These are phyloP conservation scores for Crucihimalaya himalaica DNA, from an alignment of 345 rosid genomes.

Conservation along the genomic window DNA sequence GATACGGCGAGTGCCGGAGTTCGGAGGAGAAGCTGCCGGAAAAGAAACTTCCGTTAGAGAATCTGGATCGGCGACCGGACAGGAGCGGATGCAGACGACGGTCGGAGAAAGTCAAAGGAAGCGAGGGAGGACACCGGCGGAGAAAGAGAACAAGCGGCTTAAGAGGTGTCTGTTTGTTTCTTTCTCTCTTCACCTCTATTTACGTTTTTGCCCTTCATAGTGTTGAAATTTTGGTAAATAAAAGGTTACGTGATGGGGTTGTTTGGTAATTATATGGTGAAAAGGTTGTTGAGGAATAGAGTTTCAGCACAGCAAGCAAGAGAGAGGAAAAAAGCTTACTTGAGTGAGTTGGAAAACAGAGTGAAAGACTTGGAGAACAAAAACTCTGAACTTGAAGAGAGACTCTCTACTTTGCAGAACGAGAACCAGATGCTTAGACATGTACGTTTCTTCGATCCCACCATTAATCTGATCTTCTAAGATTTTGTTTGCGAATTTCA, in stretches of 20 bases:
- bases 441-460: too few relatives aligned
- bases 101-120: slow-evolving; percentile 64
- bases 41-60: slow-evolving; percentile 53
- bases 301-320: slow-evolving; percentile 99
- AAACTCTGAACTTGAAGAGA: slow-evolving; percentile 92
- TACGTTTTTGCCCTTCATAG: background rate
- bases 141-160: slow-evolving; percentile 86
- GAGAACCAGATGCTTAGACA: slow-evolving; percentile 92
- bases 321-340: slow-evolving; percentile 94
- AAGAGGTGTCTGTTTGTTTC: slow-evolving; percentile 54
- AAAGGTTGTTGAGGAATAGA: slow-evolving; percentile 97
- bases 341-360: slow-evolving; percentile 74
- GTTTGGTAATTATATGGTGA: slow-evolving; percentile 9
- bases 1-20: slow-evolving; percentile 91
- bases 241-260: slow-evolving; percentile 14
- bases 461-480: background rate
- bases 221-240: background rate
- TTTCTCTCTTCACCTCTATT: background rate
- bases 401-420: slow-evolving; percentile 85
- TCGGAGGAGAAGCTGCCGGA: slow-evolving; percentile 65
- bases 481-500: too few relatives aligned
- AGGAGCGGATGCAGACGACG: slow-evolving; percentile 48
- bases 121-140: slow-evolving; percentile 88
- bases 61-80: slow-evolving; percentile 47
- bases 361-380: slow-evolving; percentile 85